Conservation (phyloP, 768 basidiomycete species). For the Lactarius hengduanensis region DNA sequence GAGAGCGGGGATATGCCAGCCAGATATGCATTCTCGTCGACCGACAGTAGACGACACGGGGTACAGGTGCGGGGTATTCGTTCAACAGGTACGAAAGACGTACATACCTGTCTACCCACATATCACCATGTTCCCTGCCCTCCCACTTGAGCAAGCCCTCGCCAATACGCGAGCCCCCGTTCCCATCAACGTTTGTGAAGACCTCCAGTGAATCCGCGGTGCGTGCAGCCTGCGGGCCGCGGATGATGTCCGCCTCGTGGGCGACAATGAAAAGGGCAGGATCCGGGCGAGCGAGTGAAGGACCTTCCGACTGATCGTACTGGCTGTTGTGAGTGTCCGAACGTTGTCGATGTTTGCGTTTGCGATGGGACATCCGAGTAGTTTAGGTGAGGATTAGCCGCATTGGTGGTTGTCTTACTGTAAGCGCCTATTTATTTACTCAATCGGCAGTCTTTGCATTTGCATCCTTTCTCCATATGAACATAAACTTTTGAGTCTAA, state of each 20-base stretch:
- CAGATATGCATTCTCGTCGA: neutral
- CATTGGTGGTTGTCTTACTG: neutral
- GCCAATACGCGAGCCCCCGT: constrained; percentile 30
- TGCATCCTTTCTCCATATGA: too few relatives aligned
- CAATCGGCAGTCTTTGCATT: too few relatives aligned
- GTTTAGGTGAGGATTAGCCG: constrained; percentile 1
- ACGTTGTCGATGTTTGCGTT: constrained; percentile 29
- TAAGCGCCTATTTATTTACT: neutral
- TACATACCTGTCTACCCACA: constrained; percentile 88
- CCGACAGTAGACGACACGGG: too few relatives aligned
- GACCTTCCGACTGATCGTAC: neutral
- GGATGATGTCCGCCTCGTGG: constrained; percentile 71
- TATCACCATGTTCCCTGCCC: constrained; percentile 13
- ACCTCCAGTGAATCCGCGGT: constrained; percentile 41
- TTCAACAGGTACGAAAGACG: constrained; percentile 29
- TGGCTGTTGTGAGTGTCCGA: constrained; percentile 4
- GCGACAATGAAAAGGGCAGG: constrained; percentile 51
- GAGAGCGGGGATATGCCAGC: neutral
- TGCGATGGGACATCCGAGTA: constrained; percentile 24
- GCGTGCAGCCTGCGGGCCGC: constrained; percentile 45
- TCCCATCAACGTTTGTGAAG: constrained; percentile 23
- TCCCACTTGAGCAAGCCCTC: constrained; percentile 37
- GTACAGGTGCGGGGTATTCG: neutral
- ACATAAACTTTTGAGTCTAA: neutral
- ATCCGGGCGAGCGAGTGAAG: constrained; percentile 19